phyloP scores from a whole-genome alignment of 371 early-diverging fungal genomes.

The Nematocida sp. region DNA sequence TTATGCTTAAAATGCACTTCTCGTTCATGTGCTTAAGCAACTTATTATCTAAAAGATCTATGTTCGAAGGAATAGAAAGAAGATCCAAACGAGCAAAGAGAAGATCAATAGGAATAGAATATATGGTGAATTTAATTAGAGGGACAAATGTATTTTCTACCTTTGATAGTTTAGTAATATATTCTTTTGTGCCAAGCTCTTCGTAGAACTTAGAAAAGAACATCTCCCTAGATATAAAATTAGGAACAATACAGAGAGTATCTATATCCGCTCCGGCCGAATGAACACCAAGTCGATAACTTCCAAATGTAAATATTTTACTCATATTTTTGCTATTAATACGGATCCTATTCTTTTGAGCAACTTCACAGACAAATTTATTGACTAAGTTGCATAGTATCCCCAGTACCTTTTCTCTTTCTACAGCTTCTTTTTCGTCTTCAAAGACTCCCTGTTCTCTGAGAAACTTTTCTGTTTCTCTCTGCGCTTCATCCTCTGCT shows the following conservation, averaged over 20 bases:
- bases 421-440: conserved; percentile 69
- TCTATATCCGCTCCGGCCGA: conserved; percentile 93
- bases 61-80: conserved; percentile 74
- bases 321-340: conserved; percentile 76
- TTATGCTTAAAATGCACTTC: conserved; percentile 80
- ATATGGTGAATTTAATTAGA: conserved; percentile 78
- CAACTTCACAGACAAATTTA: conserved; percentile 60
- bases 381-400: conserved; percentile 62
- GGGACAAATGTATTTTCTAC: conserved; percentile 86
- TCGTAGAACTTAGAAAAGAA: conserved; percentile 85
- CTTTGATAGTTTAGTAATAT: conserved; percentile 81
- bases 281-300: conserved; percentile 94
- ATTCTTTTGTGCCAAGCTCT: conserved; percentile 73
- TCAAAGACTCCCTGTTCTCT: conserved; percentile 63
- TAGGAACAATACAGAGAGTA: conserved; percentile 90
- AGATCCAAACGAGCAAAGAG: conserved; percentile 80
- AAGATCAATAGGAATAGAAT: conserved; percentile 78
- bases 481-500: conserved; percentile 22
- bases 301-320: conserved; percentile 95
- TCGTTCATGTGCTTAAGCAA: conserved; percentile 84
- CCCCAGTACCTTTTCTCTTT: conserved; percentile 68
- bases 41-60: conserved; percentile 78
- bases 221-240: conserved; percentile 82
- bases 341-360: conserved; percentile 68
- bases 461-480: conserved; percentile 57